Evolutionary conservation across 176 grass and related monocot genomes (phyloP).

Genomic region (Juncus effusus): DNA sequence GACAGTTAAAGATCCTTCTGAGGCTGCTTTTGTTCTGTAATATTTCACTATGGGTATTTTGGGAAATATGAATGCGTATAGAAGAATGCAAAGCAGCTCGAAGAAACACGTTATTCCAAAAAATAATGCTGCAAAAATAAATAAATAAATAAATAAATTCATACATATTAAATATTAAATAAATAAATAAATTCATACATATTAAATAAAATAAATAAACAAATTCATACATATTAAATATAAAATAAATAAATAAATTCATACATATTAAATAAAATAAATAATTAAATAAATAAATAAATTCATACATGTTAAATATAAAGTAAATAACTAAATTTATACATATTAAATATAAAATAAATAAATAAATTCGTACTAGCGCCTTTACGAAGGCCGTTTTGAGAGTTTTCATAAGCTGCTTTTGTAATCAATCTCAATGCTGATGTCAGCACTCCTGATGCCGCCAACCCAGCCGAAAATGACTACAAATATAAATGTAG

Average conservation of each 20-base stretch:
- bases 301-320: no score
- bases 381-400: constrained; percentile 63
- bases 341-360: not conserved
- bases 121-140: constrained; percentile 52
- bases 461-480: constrained; percentile 62
- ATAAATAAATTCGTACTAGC: constrained; percentile 39
- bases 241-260: not conserved
- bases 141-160: not conserved
- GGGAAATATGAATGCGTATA: constrained; percentile 60
- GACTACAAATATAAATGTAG: constrained; percentile 28
- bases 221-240: no score
- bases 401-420: constrained; percentile 54
- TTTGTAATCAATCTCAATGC: constrained; percentile 55
- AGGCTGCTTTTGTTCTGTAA: constrained; percentile 59
- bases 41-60: constrained; percentile 56
- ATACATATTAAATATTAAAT: no score
- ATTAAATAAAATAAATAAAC: not conserved
- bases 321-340: constrained; percentile 9
- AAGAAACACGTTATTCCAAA: constrained; percentile 55
- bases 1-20: constrained; percentile 53
- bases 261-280: constrained; percentile 32
- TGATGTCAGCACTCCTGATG: constrained; percentile 57
- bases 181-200: not conserved
- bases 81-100: constrained; percentile 48
- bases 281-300: not conserved